Evolutionary conservation across 2,329 filamentous ascomycete genomes (phyloP).

Genomic region (Fusarium equiseti): DNA sequence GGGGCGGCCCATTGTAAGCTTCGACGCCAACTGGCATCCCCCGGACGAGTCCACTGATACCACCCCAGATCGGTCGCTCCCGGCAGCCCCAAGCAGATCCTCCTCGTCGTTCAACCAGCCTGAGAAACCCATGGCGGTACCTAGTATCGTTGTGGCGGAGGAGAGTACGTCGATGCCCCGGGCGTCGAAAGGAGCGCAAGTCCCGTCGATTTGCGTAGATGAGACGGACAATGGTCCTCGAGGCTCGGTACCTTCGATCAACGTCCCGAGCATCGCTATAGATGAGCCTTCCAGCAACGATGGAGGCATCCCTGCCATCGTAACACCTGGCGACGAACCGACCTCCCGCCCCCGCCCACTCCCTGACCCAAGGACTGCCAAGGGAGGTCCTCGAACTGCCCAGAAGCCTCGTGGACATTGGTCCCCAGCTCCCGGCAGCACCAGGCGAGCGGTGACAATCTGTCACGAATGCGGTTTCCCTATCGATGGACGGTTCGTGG

Average conservation of each 20-base stretch:
- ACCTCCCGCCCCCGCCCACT: conserved; percentile 51
- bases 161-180: conserved; percentile 54
- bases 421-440: conserved; percentile 65
- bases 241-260: conserved; percentile 52
- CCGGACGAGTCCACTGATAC: conserved; percentile 77
- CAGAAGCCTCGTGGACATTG: conserved; percentile 66
- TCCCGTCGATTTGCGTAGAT: conserved; percentile 55
- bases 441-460: conserved; percentile 71
- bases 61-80: conserved; percentile 59
- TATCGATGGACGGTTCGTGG: conserved; percentile 92
- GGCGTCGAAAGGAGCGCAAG: conserved; percentile 46
- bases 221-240: conserved; percentile 42
- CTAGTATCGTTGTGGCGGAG: conserved; percentile 68
- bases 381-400: conserved; percentile 51
- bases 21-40: conserved; percentile 85
- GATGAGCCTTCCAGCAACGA: conserved; percentile 47
- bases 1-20: conserved; percentile 96
- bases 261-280: conserved; percentile 65
- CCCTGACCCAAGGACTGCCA: conserved; percentile 58
- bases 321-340: conserved; percentile 59
- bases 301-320: conserved; percentile 57
- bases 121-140: conserved; percentile 58
- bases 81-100: conserved; percentile 46
- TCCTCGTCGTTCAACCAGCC: conserved; percentile 45
- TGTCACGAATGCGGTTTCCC: conserved; percentile 87